A percentile compares a stretch with the other conserved stretches of the same genome.
phyloP scores from a whole-genome alignment of 495 filamentous ascomycete genomes.

The Aspergillus leporis region DNA sequence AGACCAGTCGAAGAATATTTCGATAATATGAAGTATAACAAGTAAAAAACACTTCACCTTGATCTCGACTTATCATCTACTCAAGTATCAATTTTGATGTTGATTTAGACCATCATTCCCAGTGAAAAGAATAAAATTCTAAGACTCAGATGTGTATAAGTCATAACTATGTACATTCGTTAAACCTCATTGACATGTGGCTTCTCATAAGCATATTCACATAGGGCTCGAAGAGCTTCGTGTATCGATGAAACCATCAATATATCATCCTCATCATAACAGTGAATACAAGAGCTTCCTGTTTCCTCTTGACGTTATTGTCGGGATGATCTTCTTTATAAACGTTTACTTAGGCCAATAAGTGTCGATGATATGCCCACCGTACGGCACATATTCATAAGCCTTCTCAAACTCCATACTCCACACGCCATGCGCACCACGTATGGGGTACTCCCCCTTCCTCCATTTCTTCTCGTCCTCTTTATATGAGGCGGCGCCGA shows the following conservation, averaged over 20 bases:
- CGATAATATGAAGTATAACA: no score
- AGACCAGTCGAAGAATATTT: no score
- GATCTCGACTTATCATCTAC: no score
- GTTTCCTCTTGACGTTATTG: neutral
- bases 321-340: neutral
- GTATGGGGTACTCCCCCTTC: constrained; percentile 18
- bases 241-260: neutral
- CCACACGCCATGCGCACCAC: constrained; percentile 33
- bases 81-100: no score
- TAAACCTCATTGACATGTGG: neutral
- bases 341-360: constrained; percentile 2
- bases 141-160: neutral
- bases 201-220: constrained; percentile 4
- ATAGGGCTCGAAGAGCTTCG: neutral
- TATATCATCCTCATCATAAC: neutral
- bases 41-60: no score
- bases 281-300: neutral
- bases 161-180: constrained; percentile 3
- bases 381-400: constrained; percentile 10
- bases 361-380: neutral
- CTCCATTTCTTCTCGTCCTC: constrained; percentile 19
- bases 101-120: neutral
- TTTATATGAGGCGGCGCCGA: constrained; percentile 32
- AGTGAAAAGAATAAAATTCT: neutral
- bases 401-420: constrained; percentile 30